Percentiles rank a stretch among this genome's conserved stretches.
Evolutionary conservation across 441 rosid species (phyloP).

Genomic region (Pelargonium fulgidum): DNA sequence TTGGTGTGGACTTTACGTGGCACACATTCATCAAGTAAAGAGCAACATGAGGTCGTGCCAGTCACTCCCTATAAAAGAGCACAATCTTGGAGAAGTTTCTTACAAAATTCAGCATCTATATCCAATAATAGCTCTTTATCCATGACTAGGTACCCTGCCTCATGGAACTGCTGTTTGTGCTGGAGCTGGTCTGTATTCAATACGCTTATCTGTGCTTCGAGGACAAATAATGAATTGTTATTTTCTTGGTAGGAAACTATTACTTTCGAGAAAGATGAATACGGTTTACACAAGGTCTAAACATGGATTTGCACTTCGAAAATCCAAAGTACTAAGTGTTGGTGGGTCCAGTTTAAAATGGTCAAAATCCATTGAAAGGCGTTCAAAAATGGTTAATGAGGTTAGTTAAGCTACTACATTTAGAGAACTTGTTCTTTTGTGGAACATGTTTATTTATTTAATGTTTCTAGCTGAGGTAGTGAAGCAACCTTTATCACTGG

Average conservation of each 20-base stretch:
- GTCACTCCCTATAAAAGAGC: conserved; percentile 83
- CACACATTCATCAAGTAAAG: conserved; percentile 32
- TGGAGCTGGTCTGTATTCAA: conserved; percentile 22
- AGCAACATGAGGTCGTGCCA: conserved; percentile 47
- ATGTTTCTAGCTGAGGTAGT: conserved; percentile 13
- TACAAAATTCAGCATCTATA: conserved; percentile 36
- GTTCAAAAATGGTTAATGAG: conserved; percentile 82
- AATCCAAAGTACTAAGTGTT: conserved; percentile 82
- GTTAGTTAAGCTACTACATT: conserved; percentile 35
- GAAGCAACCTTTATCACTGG: conserved; percentile 9
- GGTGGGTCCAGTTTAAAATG: conserved; percentile 90
- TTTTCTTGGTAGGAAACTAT: conserved; percentile 53
- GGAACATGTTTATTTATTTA: conserved; percentile 16
- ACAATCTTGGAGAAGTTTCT: conserved; percentile 51
- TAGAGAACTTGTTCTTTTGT: conserved; percentile 11
- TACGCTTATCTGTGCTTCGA: conserved; percentile 18
- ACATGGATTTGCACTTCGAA: conserved; percentile 79
- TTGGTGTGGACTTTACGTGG: conserved; percentile 68
- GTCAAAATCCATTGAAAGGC: conserved; percentile 88
- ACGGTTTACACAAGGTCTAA: conserved; percentile 76
- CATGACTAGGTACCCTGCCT: conserved; percentile 50
- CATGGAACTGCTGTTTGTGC: conserved; percentile 17
- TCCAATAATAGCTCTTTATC: conserved; percentile 39
- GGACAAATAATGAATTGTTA: conserved; percentile 17
- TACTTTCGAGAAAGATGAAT: conserved; percentile 64